phyloP scores from a whole-genome alignment of 306 rosid genomes.

The Adenanthera pavonina region DNA sequence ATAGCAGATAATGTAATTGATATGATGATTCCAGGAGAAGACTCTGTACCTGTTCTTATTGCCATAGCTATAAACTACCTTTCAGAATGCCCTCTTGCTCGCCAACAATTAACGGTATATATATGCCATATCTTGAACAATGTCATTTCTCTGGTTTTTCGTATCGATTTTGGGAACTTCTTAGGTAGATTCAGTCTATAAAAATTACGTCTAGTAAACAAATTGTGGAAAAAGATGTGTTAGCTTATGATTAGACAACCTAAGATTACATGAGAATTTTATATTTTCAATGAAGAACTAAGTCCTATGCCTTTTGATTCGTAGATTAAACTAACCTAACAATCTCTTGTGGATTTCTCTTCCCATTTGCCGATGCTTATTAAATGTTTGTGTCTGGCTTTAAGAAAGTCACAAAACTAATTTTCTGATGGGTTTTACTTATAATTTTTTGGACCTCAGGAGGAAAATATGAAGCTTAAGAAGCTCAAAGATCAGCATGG shows the following conservation, averaged over 20 bases:
- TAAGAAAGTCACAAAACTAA: neutral
- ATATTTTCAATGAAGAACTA: neutral
- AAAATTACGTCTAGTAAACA: neutral
- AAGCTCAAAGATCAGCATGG: conserved; percentile 68
- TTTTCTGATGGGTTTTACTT: conserved; percentile 23
- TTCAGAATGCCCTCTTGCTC: conserved; percentile 84
- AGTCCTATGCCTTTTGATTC: too few species aligned
- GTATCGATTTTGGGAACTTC: neutral
- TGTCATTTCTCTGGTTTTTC: conserved; percentile 29
- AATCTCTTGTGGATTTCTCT: neutral
- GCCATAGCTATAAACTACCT: conserved; percentile 83
- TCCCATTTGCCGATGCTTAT: neutral
- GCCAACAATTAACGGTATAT: conserved; percentile 76
- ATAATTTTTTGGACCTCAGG: conserved; percentile 55
- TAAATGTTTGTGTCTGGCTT: neutral
- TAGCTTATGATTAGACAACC: neutral
- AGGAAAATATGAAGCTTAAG: conserved; percentile 81
- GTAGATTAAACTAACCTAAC: neutral
- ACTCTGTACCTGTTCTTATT: conserved; percentile 93
- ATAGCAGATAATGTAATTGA: conserved; percentile 94
- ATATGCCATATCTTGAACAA: conserved; percentile 36
- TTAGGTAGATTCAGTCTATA: neutral
- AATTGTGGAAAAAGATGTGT: neutral
- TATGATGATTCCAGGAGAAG: conserved; percentile 99
- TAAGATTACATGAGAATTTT: neutral